Conservation (phyloP, 169 alveolate species). For the Eimeria zaria region DNA sequence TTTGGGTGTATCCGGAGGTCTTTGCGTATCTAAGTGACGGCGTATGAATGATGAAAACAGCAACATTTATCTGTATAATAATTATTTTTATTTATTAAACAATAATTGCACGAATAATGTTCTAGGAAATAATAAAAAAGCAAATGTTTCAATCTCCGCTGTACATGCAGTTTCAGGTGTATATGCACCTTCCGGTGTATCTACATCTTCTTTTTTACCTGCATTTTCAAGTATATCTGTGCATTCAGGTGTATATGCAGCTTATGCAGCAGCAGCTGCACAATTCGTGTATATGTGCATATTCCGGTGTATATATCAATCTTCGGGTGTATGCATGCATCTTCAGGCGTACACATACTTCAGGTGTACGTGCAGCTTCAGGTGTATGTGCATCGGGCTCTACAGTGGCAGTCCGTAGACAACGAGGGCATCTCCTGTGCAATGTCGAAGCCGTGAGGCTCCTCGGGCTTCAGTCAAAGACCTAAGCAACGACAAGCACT, state of each 20-base stretch:
- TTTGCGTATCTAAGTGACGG: neutral
- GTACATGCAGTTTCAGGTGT: neutral
- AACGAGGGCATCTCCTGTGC: conserved; percentile 88
- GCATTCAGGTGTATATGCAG: too few species aligned
- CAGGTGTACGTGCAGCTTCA: neutral
- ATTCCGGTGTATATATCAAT: neutral
- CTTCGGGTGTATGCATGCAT: neutral
- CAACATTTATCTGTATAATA: too few species aligned
- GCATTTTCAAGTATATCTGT: too few species aligned
- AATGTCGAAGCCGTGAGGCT: conserved; percentile 88
- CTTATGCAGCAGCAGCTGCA: conserved; percentile 4
- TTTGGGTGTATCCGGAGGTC: neutral
- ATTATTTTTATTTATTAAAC: too few species aligned
- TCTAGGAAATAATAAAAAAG: too few species aligned
- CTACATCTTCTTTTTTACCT: too few species aligned
- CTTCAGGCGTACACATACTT: conserved; percentile 11
- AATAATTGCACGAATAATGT: neutral
- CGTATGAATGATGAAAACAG: too few species aligned
- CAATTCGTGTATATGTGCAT: neutral
- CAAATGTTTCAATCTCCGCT: neutral
- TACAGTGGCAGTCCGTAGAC: conserved; percentile 89
- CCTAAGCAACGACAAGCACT: conserved; percentile 86
- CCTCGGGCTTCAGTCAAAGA: conserved; percentile 88
- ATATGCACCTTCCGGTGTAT: too few species aligned
- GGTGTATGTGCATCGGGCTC: neutral